phyloP scores from a whole-genome alignment of 352 stramenopile species.

The Phytophthora hibernalis region DNA sequence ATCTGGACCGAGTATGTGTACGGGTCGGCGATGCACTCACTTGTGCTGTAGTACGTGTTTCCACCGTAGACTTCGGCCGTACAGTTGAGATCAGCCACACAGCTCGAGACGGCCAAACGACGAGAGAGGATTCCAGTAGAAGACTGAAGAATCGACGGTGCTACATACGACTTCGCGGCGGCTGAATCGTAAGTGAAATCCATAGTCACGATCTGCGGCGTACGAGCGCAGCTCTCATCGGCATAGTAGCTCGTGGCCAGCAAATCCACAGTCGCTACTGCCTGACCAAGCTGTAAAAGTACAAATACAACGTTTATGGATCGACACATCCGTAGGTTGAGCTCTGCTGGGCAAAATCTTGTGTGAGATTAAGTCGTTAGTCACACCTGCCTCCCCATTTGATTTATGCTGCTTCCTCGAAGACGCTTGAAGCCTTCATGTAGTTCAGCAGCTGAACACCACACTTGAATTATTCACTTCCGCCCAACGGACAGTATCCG shows the following conservation, averaged over 20 bases:
- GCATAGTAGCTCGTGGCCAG: constrained; percentile 14
- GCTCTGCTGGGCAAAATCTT: background rate
- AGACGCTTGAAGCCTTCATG: no score
- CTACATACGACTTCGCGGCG: constrained; percentile 1
- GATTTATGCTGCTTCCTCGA: no score
- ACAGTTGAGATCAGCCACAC: constrained; percentile 8
- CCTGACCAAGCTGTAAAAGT: background rate
- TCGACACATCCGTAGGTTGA: constrained; percentile 4
- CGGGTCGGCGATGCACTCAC: constrained; percentile 16
- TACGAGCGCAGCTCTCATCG: constrained; percentile 5
- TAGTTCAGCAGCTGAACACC: no score
- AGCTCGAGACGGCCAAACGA: constrained; percentile 1
- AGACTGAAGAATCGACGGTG: constrained; percentile 11
- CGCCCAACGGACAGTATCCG: no score
- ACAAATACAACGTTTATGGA: background rate
- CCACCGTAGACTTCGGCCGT: constrained; percentile 10
- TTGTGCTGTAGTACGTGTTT: constrained; percentile 18
- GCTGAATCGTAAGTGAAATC: constrained; percentile 20
- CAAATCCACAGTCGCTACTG: constrained; percentile 10
- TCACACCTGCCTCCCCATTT: constrained; percentile 3
- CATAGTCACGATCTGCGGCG: constrained; percentile 14
- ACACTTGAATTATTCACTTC: background rate
- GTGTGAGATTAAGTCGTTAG: constrained; percentile 9
- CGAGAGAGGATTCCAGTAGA: constrained; percentile 7
- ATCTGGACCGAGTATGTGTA: constrained; percentile 14